Base-by-base conservation (phyloP, 805 yeast species). In the Blastobotrys mokoenaii region DNA sequence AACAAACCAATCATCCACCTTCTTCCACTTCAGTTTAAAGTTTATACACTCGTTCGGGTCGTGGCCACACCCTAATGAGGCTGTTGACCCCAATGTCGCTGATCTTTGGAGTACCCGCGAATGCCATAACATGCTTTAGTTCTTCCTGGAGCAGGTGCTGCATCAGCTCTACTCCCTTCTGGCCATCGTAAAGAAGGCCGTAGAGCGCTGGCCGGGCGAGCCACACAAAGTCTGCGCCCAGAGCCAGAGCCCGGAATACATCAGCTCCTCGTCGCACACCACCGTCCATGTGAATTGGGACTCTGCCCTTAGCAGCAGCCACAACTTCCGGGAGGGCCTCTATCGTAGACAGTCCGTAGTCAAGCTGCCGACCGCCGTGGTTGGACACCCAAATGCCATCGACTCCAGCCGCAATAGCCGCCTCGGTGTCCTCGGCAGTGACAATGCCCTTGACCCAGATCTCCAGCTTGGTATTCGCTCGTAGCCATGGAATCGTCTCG, bases 331-430 rank as follows among this genome's bases (percentile, higher is more conserved):
- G 77, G 43, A 82, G 66, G 2, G 82, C 76, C 56, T 83, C 87
- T 14, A 82, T 65, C 2, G 86, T 77, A 0, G 88, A 74, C 48
- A 72, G 65, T 0, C 81, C 69, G 35, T 71, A 76, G 52, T 82
- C 89, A 38, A 83, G 66, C 57, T 82, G 87, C 45, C 88, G 67
- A 8, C 88, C 89, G 18, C 88, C 88, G 60, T 82, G 87, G 56
- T 83, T 82, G 12, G 87, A 80, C 8, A 83, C 67, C 44, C 81
- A 72, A 17, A 80, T 75, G 7, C 85, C 89, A 42, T 75, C 75
- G 31, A 78, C 74, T 0, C 84, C 85, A 44, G 73, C 64, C 44
- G 74, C 74, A 3, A 74, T 72, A 10, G 41, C 41, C 11, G 22
- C 31, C 30, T 38, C 41, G 2, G 80, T 74, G 57, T 83, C 89